These are phyloP conservation scores for Collybia nuda DNA, from an alignment of 768 basidiomycete species.

Conservation along the genomic window DNA sequence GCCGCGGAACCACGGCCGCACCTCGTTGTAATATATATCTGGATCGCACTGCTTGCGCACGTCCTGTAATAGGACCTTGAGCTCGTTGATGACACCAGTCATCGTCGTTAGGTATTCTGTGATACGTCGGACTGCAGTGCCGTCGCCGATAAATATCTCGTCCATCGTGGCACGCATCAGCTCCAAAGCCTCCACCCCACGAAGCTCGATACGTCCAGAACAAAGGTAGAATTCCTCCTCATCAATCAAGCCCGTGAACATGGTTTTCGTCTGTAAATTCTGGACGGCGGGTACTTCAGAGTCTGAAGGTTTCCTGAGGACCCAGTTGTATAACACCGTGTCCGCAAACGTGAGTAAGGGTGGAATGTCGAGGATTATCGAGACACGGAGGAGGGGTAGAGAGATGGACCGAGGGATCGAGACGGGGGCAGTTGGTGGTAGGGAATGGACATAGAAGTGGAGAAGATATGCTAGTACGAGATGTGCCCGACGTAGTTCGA, in stretches of 20 bases:
- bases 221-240: slow-evolving; percentile 92
- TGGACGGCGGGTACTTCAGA: slow-evolving; percentile 39
- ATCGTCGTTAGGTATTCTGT: slow-evolving; percentile 66
- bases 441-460: slow-evolving; percentile 80
- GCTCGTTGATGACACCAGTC: slow-evolving; percentile 62
- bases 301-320: slow-evolving; percentile 31
- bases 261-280: slow-evolving; percentile 65
- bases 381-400: slow-evolving; percentile 76
- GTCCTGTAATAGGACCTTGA: slow-evolving; percentile 62
- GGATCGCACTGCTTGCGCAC: slow-evolving; percentile 81
- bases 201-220: slow-evolving; percentile 86
- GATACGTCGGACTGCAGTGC: slow-evolving; percentile 63
- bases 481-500: slow-evolving; percentile 72
- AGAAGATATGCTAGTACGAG: slow-evolving; percentile 73
- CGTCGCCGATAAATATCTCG: slow-evolving; percentile 83
- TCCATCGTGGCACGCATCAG: slow-evolving; percentile 90
- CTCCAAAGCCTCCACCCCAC: slow-evolving; percentile 81
- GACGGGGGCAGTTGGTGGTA: slow-evolving; percentile 48
- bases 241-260: slow-evolving; percentile 79
- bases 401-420: slow-evolving; percentile 74
- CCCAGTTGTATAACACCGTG: slow-evolving; percentile 91
- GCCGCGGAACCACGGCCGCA: slow-evolving; percentile 86
- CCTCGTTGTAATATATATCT: slow-evolving; percentile 66
- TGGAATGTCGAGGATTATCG: slow-evolving; percentile 72
- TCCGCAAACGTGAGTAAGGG: slow-evolving; percentile 93